Conservation (phyloP, 768 basidiomycete genomes). For the Leccinum obscurum region DNA sequence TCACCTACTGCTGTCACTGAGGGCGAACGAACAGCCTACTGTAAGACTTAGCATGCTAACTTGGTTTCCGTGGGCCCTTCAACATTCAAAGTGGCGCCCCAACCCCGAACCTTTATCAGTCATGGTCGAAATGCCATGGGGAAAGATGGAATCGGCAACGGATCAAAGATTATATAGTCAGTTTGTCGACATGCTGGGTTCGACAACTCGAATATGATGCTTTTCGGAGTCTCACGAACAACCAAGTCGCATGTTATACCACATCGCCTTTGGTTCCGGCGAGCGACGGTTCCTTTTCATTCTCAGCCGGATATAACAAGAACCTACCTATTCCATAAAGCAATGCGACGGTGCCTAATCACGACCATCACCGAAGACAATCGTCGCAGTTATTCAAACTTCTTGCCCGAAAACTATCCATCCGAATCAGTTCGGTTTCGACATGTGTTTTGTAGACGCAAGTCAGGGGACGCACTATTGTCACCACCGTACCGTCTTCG, state of each 20-base stretch:
- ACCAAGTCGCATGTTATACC: not conserved
- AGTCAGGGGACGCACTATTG: constrained; percentile 39
- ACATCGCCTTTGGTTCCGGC: too few species aligned
- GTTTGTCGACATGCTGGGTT: not conserved
- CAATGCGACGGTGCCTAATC: not conserved
- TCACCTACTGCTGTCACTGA: too few species aligned
- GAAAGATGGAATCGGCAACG: not conserved
- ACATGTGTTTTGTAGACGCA: not conserved
- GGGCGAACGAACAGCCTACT: too few species aligned
- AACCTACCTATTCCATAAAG: not conserved
- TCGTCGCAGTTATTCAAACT: not conserved
- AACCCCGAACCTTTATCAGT: too few species aligned
- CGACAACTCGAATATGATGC: not conserved
- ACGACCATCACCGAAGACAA: not conserved
- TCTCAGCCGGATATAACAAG: too few species aligned
- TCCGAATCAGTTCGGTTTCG: not conserved
- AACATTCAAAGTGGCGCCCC: too few species aligned
- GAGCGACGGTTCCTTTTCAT: too few species aligned
- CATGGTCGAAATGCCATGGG: too few species aligned
- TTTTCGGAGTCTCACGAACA: not conserved
- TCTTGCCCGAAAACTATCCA: not conserved
- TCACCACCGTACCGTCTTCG: constrained; percentile 54
- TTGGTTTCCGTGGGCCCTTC: too few species aligned
- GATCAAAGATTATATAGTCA: not conserved
- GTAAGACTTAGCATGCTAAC: too few species aligned